These are phyloP conservation scores for Biscutella laevigata DNA, from an alignment of 441 rosid genomes.

Conservation along the genomic window DNA sequence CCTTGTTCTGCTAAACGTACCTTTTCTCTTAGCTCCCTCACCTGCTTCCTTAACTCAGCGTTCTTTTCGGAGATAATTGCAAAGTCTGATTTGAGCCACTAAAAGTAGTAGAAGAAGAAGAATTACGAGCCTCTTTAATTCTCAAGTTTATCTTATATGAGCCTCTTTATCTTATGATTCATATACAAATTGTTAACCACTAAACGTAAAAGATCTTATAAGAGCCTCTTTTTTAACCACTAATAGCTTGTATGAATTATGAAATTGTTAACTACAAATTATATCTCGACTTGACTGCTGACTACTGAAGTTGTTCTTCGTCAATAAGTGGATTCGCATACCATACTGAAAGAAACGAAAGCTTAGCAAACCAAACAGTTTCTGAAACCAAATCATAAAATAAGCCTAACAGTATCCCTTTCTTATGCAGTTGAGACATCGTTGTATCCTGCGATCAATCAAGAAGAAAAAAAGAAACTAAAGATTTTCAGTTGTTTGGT, in stretches of 20 bases:
- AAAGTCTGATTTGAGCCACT: constrained; percentile 65
- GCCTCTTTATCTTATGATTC: no score
- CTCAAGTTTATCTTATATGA: not conserved
- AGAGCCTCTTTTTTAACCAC: no score
- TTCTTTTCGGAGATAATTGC: constrained; percentile 59
- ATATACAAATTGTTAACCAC: no score
- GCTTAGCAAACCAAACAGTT: not conserved
- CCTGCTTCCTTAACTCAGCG: constrained; percentile 50
- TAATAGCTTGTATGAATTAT: no score
- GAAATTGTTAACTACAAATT: no score
- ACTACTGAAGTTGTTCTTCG: not conserved
- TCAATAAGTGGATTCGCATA: not conserved
- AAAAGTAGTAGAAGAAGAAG: no score
- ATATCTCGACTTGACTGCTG: not conserved
- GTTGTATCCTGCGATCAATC: constrained; percentile 43
- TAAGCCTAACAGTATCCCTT: constrained; percentile 32
- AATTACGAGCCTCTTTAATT: no score
- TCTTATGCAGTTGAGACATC: constrained; percentile 74
- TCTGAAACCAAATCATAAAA: not conserved
- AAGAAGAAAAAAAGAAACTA: no score
- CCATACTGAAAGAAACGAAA: not conserved
- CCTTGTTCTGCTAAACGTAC: constrained; percentile 63
- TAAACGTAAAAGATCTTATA: no score
- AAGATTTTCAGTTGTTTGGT: no score
- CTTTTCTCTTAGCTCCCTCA: constrained; percentile 56